Evolutionary conservation across 2,329 filamentous ascomycete species (phyloP).

Genomic region (Fusarium sp.): DNA sequence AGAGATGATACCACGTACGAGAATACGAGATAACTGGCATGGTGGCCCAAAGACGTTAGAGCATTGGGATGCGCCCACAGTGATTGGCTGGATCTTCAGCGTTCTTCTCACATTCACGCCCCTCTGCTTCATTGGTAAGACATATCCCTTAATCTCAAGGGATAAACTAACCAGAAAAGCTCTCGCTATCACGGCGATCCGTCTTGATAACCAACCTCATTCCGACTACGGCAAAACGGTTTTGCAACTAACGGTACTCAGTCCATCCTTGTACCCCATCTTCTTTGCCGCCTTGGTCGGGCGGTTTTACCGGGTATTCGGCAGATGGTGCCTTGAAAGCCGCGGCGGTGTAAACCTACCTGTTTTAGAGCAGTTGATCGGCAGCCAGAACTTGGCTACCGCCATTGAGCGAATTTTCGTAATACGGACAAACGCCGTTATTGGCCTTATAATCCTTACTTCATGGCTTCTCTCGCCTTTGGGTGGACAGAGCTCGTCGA

Average conservation of each 20-base stretch:
- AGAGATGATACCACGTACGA: accelerated
- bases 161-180: not conserved
- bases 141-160: too few relatives aligned
- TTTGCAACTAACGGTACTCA: not conserved
- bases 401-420: not conserved
- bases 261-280: not conserved
- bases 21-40: not conserved
- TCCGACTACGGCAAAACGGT: not conserved
- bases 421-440: not conserved
- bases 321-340: not conserved
- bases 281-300: not conserved
- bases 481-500: not conserved
- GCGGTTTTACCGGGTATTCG: not conserved
- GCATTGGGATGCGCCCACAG: not conserved
- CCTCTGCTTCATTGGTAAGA: not conserved
- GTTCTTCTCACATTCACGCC: not conserved
- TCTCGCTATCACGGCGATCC: not conserved
- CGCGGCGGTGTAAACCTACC: not conserved
- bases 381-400: not conserved
- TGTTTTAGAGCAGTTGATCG: not conserved
- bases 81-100: not conserved
- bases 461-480: not conserved
- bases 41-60: not conserved
- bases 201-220: not conserved
- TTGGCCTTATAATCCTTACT: not conserved